Evolutionary conservation across 345 rosid species (phyloP), one percentile per base, ranked within the genome.

Genomic region (Mangifera indica): DNA sequence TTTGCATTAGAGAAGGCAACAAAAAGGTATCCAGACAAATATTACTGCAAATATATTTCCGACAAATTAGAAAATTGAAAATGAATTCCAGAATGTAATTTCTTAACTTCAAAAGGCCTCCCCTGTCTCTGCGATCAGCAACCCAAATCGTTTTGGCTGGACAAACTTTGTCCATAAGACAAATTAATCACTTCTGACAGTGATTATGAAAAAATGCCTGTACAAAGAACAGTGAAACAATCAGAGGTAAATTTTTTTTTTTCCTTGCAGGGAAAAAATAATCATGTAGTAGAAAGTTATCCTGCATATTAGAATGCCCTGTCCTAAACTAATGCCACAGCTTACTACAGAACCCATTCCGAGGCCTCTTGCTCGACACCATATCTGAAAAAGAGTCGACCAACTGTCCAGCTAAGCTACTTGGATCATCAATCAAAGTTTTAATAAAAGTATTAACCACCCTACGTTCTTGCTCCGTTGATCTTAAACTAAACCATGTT

Each of bases 401-500:
- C 81, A 96, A 83, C 82, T 96, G 99, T 26, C 91, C 98, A 3
- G 94, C 98, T 79, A 96, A 84, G 84, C 98, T 91, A 78, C 86
- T 80, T 12, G 83, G 98, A 80, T 93, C 99, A 73, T 93, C 98
- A 7, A 79, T 82, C 74, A 96, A 67, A 9, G 98, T 88, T 74
- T 89, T 91, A 82, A 96, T 87, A 73, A 93, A 96, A 45, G 93
- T 87, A 75, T 85, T 88, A 71, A 96, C 97, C 71, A 96, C 94
- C 58, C 98, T 83, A 18, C 97, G 91, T 74, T 96, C 97, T 69
- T 87, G 96, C 51, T 83, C 88, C 0, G 89, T 87, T 11, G 99
- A 91, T 78, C 93, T 81, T 79, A 93, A 74, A 81, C 99, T 88
- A 81, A 86, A 96, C 99, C 99, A 96, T 46, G 99, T 93, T 64